These are phyloP conservation scores for Solanum bukasovii DNA, from an alignment of 257 asterid genomes.

Conservation along the genomic window DNA sequence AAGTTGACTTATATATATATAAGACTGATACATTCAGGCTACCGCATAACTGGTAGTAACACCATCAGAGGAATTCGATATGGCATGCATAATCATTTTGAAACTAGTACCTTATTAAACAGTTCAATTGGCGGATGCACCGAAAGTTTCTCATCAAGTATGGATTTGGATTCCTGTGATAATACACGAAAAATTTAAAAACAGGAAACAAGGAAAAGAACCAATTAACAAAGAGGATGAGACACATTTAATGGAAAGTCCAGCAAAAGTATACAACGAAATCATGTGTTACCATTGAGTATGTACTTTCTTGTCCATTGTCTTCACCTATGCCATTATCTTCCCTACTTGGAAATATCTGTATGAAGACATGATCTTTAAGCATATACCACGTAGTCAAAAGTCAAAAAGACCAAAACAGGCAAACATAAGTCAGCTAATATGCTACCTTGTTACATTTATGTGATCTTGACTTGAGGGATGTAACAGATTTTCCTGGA, in stretches of 20 bases:
- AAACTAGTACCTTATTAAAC: constrained; percentile 41
- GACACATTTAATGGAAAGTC: not conserved
- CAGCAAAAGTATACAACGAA: not conserved
- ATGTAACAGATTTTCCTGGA: constrained; percentile 14
- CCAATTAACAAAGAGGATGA: not conserved
- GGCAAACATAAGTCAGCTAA: not conserved
- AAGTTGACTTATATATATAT: not conserved
- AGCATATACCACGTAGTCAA: not conserved
- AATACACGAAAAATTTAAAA: not conserved
- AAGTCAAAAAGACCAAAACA: not conserved
- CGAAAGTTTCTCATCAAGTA: constrained; percentile 12
- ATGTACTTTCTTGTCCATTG: not conserved
- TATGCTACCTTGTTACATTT: constrained; percentile 18
- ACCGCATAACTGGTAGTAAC: not conserved
- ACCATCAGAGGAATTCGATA: not conserved
- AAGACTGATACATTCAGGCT: not conserved
- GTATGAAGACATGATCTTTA: not conserved
- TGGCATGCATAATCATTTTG: not conserved
- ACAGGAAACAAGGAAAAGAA: not conserved
- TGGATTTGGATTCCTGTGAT: constrained; percentile 29
- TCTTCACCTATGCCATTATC: constrained; percentile 8
- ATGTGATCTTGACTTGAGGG: constrained; percentile 5
- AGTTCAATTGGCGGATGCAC: constrained; percentile 40
- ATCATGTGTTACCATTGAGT: constrained; percentile 1
- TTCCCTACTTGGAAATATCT: constrained; percentile 24